Evolutionary conservation across 2,329 filamentous ascomycete species (phyloP).

Genomic region (Ophiostoma fasciatum): DNA sequence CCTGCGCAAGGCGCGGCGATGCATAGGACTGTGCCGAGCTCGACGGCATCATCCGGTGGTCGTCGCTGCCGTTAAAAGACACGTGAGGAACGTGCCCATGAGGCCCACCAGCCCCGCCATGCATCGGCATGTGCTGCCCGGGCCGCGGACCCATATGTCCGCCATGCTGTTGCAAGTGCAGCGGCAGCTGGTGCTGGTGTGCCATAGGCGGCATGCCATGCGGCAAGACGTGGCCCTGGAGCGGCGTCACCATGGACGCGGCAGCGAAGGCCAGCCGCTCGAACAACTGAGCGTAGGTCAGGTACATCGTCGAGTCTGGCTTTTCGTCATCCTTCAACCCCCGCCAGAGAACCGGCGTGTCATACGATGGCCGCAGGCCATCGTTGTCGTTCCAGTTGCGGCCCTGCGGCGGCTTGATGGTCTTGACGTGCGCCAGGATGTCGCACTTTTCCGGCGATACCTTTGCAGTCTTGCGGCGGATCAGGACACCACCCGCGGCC

Average conservation of each 20-base stretch:
- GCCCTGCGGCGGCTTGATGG: slow-evolving; percentile 34
- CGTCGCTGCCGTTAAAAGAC: slow-evolving; percentile 55
- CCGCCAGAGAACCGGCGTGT: slow-evolving; percentile 76
- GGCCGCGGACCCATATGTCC: slow-evolving; percentile 52
- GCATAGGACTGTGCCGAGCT: slow-evolving; percentile 74
- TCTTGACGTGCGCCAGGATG: slow-evolving; percentile 39
- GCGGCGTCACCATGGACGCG: slow-evolving; percentile 41
- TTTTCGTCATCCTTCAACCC: slow-evolving; percentile 62
- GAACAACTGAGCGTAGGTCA: slow-evolving; percentile 67
- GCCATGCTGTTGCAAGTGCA: slow-evolving; percentile 59
- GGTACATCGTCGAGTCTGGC: slow-evolving; percentile 43
- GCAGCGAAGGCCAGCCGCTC: slow-evolving; percentile 46
- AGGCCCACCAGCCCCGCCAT: slow-evolving; percentile 40
- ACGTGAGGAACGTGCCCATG: slow-evolving; percentile 51
- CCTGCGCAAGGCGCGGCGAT: slow-evolving; percentile 63
- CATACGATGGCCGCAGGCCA: slow-evolving; percentile 71
- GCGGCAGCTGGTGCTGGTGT: slow-evolving; percentile 72
- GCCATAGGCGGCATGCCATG: slow-evolving; percentile 59
- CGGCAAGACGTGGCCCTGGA: slow-evolving; percentile 34
- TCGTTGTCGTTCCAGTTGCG: slow-evolving; percentile 60
- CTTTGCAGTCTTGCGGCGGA: slow-evolving; percentile 57
- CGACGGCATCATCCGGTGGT: slow-evolving; percentile 74
- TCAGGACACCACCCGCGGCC: slow-evolving; percentile 19
- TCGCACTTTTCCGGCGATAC: slow-evolving; percentile 56
- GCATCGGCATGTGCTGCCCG: slow-evolving; percentile 63